phyloP scores from a whole-genome alignment of 2,329 filamentous ascomycete genomes.

The Fusarium metavorans region DNA sequence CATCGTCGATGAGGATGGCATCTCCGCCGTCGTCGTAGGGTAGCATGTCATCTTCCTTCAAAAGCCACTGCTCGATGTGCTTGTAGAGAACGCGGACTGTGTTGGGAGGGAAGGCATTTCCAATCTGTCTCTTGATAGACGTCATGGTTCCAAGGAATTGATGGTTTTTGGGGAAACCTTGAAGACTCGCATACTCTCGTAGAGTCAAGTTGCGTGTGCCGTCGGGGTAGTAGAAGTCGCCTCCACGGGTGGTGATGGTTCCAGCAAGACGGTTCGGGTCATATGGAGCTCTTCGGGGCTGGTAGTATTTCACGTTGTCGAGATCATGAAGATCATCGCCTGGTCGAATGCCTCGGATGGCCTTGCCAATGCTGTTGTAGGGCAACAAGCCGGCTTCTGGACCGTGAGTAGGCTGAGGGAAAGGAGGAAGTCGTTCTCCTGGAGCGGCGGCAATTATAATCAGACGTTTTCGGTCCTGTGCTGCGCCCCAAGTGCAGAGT shows the following conservation, averaged over 20 bases:
- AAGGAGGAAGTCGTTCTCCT: slow-evolving; percentile 75
- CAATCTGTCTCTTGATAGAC: slow-evolving; percentile 73
- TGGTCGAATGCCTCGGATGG: slow-evolving; percentile 51
- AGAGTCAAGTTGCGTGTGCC: slow-evolving; percentile 73
- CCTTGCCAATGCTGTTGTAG: slow-evolving; percentile 59
- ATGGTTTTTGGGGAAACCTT: slow-evolving; percentile 75
- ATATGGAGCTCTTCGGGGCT: slow-evolving; percentile 53
- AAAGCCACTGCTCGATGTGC: slow-evolving; percentile 61
- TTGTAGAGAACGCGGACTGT: slow-evolving; percentile 63
- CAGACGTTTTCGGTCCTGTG: slow-evolving; percentile 63
- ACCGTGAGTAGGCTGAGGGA: slow-evolving; percentile 73
- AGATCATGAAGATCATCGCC: slow-evolving; percentile 57
- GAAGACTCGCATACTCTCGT: slow-evolving; percentile 75
- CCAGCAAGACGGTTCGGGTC: slow-evolving; percentile 61
- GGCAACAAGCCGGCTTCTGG: slow-evolving; percentile 53
- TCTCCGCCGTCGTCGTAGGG: slow-evolving; percentile 33
- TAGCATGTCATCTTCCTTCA: slow-evolving; percentile 55
- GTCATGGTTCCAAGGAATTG: slow-evolving; percentile 61
- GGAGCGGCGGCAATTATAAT: slow-evolving; percentile 72
- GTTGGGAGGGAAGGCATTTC: slow-evolving; percentile 80
- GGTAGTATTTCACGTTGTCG: slow-evolving; percentile 39
- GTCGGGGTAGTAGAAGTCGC: slow-evolving; percentile 73
- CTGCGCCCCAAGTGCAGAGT: slow-evolving; percentile 63
- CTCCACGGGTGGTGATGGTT: slow-evolving; percentile 75
- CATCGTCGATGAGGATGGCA: slow-evolving; percentile 42